Conservation (phyloP, 2,329 filamentous ascomycete genomes). For the Alternaria conjuncta region DNA sequence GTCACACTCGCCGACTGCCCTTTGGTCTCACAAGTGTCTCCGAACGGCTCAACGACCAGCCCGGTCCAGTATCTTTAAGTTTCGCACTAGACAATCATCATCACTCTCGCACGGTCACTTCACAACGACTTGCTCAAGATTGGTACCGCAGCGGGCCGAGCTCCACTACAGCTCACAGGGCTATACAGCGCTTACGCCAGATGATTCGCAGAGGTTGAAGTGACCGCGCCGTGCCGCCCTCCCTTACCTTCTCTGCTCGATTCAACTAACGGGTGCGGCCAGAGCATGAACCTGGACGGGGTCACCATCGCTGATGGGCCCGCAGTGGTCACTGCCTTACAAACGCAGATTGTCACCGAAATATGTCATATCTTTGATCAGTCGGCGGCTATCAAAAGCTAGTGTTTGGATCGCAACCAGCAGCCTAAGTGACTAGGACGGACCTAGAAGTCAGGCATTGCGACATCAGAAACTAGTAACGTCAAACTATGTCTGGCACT, state of each 20-base stretch:
- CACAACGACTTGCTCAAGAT: slow-evolving; percentile 15
- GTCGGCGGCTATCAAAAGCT: slow-evolving; percentile 20
- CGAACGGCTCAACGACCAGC: slow-evolving; percentile 8
- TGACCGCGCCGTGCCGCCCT: slow-evolving; percentile 41
- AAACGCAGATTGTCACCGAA: slow-evolving; percentile 8
- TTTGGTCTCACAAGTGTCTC: slow-evolving; percentile 6
- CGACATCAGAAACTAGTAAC: not conserved
- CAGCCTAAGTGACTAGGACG: not conserved
- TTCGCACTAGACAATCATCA: slow-evolving; percentile 9
- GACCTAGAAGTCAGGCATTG: slow-evolving; percentile 1
- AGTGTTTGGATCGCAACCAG: slow-evolving; percentile 10
- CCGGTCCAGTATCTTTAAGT: not conserved
- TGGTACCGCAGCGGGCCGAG: slow-evolving; percentile 28
- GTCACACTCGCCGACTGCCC: not conserved
- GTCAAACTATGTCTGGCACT: not conserved
- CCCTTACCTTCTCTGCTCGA: slow-evolving; percentile 14
- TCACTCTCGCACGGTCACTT: slow-evolving; percentile 10
- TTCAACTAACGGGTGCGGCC: slow-evolving; percentile 5
- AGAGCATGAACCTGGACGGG: slow-evolving; percentile 5
- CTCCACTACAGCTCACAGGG: slow-evolving; percentile 28
- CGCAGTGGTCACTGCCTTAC: not conserved
- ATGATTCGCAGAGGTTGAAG: slow-evolving; percentile 35
- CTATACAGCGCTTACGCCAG: slow-evolving; percentile 8
- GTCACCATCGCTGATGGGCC: slow-evolving; percentile 3
- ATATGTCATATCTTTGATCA: slow-evolving; percentile 11